Base-by-base conservation (phyloP, 768 basidiomycete genomes). In the Ramaria sp. region DNA sequence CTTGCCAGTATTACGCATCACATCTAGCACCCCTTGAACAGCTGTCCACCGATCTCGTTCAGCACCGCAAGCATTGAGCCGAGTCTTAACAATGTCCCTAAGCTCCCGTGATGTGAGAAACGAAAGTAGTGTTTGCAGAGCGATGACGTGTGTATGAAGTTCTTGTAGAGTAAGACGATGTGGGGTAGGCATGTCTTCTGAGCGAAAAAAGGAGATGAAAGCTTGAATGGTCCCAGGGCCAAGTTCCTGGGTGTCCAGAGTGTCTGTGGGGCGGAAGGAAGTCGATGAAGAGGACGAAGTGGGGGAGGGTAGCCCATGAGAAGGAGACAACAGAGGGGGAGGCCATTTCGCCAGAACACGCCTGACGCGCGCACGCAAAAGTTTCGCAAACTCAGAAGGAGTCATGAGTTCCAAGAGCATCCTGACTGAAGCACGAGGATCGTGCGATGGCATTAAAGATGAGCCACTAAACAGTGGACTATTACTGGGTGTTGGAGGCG, bases 341-440 rank as follows among this genome's bases (percentile, higher is more conserved):
- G 53, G 53, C 53, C 53, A 55, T 27, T 18, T 34, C 7, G 53
- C 28, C 22, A 55, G 34, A 9, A 55, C 16, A 20, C 43, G 43
- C 13, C 27, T 27, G 27, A 55, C 53, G 16, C 53, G 53, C 4
- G 53, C 44, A 24, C 42, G 53, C 8, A 55, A 34, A 37, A 55
- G 16, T 9, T 44, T 44, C 2, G 53, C 43, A 30, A 55, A 47
- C 24, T 55, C 53, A 12, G 22, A 13, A 22, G 53, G 53, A 16
- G 53, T 55, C 53, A 55, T 47, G 43, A 55, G 42, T 6, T 48
- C 44, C 13, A 55, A 22, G 1, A 55, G 43, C n/a, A 55, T 25
- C 10, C 24, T 43, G 20, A 55, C 10, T 12, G 53, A 47, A 15
- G 53, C 20, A 12, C 41, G 42, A 20, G 53, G 43, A 30, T 43